Conservation (phyloP, 805 yeast species). For the Pichia deserticola region DNA sequence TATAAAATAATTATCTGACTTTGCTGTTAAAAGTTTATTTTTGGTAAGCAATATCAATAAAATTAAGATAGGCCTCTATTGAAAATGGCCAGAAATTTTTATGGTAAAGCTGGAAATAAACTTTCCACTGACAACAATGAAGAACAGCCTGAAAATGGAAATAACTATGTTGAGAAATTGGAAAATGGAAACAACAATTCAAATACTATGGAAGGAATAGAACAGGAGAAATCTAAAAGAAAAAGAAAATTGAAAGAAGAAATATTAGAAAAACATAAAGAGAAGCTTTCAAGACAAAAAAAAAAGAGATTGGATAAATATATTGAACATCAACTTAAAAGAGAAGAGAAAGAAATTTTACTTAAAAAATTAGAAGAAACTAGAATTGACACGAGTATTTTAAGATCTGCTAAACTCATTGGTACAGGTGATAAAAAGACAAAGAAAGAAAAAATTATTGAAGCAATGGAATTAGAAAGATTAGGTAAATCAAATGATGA, state of each 20-base stretch:
- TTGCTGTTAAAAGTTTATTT: too few species aligned
- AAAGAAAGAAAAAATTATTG: constrained; percentile 59
- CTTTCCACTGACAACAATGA: neutral
- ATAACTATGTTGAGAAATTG: neutral
- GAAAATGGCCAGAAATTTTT: constrained; percentile 7
- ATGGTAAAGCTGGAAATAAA: constrained; percentile 8
- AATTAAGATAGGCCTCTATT: too few species aligned
- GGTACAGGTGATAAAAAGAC: constrained; percentile 64
- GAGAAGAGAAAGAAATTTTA: constrained; percentile 79
- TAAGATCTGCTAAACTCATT: constrained; percentile 67
- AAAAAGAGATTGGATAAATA: constrained; percentile 81
- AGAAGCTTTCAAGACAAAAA: constrained; percentile 66
- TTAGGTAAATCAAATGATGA: constrained; percentile 63
- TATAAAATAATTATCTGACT: too few species aligned
- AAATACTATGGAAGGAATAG: constrained; percentile 43
- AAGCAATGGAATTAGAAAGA: constrained; percentile 64
- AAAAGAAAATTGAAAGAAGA: constrained; percentile 58
- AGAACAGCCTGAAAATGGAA: neutral
- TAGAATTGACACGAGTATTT: constrained; percentile 58
- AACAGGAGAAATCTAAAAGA: constrained; percentile 53
- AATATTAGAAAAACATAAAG: constrained; percentile 50
- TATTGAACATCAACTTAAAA: constrained; percentile 79
- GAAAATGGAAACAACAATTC: constrained; percentile 7
- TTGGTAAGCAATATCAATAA: too few species aligned
- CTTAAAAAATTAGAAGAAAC: constrained; percentile 65